phyloP scores from a whole-genome alignment of 2,329 filamentous ascomycete species.

The Fusarium irregulare region DNA sequence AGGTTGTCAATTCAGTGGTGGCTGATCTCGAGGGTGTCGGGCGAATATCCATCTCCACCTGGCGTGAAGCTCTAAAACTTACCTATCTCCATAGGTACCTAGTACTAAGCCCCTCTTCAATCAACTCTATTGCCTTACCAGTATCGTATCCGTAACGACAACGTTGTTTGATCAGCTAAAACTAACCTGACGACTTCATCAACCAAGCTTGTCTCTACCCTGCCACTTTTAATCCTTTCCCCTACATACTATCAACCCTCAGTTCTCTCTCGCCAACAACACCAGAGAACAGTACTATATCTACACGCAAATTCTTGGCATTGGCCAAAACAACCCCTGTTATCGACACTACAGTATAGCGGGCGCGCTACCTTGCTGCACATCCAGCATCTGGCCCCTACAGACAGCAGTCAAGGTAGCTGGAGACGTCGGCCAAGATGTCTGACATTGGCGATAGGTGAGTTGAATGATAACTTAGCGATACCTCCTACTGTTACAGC shows the following conservation, averaged over 20 bases:
- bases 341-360: slow-evolving; percentile 16
- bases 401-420: neutral
- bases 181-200: slow-evolving; percentile 19
- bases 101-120: neutral
- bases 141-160: neutral
- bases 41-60: slow-evolving; percentile 6
- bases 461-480: slow-evolving; percentile 18
- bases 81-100: neutral
- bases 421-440: slow-evolving; percentile 36
- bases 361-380: slow-evolving; percentile 23
- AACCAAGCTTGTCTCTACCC: neutral
- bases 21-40: neutral
- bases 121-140: neutral
- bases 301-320: slow-evolving; percentile 15
- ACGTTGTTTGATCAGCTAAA: slow-evolving; percentile 1
- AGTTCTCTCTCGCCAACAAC: slow-evolving; percentile 9
- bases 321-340: slow-evolving; percentile 22
- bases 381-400: slow-evolving; percentile 35
- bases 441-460: slow-evolving; percentile 45
- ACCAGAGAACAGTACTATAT: slow-evolving; percentile 4
- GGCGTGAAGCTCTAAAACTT: slow-evolving; percentile 16
- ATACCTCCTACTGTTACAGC: slow-evolving; percentile 1
- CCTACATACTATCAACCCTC: neutral
- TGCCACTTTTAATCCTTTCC: neutral
- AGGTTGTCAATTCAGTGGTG: slow-evolving; percentile 16